Percentiles rank a stretch among this genome's conserved stretches.
phyloP scores from a whole-genome alignment of 345 rosid species.

The Pistacia vera region DNA sequence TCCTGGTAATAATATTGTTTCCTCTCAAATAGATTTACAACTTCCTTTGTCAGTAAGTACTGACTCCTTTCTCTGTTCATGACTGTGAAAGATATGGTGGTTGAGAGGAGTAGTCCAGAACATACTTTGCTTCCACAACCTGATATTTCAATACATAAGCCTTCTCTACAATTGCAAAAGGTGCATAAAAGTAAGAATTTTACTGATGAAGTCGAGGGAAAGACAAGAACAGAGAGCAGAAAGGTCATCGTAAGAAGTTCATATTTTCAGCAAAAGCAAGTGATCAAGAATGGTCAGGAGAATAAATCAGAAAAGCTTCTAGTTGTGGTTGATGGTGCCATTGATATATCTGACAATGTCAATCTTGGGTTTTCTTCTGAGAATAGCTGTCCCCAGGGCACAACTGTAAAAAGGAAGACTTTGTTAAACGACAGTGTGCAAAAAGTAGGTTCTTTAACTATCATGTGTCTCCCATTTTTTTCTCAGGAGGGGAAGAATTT shows the following conservation, averaged over 20 bases:
- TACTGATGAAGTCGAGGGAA: conserved; percentile 34
- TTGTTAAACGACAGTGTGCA: conserved; percentile 35
- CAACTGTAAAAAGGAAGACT: conserved; percentile 62
- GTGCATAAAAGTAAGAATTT: conserved; percentile 30
- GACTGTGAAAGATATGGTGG: conserved; percentile 23
- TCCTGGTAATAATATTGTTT: conserved; percentile 36
- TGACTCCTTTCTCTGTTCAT: conserved; percentile 13
- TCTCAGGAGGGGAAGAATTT: not conserved
- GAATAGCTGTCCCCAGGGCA: conserved; percentile 23
- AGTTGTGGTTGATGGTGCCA: conserved; percentile 30
- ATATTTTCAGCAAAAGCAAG: conserved; percentile 63
- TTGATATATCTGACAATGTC: conserved; percentile 28
- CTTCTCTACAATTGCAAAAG: conserved; percentile 31
- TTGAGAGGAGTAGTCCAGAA: conserved; percentile 27
- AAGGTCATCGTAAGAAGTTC: conserved; percentile 65
- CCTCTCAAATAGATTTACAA: not conserved
- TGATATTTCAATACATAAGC: conserved; percentile 24
- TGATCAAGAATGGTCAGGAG: conserved; percentile 32
- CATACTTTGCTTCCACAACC: conserved; percentile 27
- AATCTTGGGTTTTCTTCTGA: conserved; percentile 24
- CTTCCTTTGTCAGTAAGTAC: conserved; percentile 2
- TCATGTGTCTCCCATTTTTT: not conserved
- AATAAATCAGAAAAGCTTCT: conserved; percentile 32
- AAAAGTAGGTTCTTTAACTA: conserved; percentile 42
- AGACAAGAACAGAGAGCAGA: conserved; percentile 43